Evolutionary conservation across 768 basidiomycete species (phyloP).

Genomic region (Boletus patriciae): DNA sequence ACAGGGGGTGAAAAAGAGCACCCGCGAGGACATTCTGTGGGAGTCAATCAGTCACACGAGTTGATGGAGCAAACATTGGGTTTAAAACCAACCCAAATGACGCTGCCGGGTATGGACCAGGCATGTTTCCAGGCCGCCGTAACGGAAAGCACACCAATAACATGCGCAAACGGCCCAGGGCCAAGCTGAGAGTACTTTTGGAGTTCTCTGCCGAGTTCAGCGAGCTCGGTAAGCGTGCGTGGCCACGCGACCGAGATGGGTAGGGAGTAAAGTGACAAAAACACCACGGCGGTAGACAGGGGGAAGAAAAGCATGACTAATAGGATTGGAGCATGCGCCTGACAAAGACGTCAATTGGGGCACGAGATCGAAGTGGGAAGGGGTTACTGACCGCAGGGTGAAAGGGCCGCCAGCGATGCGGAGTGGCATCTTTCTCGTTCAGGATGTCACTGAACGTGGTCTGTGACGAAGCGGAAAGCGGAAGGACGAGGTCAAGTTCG

Average conservation of each 20-base stretch:
- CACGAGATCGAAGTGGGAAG: neutral
- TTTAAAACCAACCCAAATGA: constrained; percentile 69
- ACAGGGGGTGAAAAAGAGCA: constrained; percentile 78
- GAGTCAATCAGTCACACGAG: constrained; percentile 19
- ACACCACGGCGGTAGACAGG: constrained; percentile 58
- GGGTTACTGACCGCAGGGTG: constrained; percentile 36
- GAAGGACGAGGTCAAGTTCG: constrained; percentile 50
- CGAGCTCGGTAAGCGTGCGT: constrained; percentile 70
- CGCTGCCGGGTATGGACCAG: constrained; percentile 95
- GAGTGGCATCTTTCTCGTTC: constrained; percentile 38
- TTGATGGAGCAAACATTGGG: neutral
- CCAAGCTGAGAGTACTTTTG: constrained; percentile 79
- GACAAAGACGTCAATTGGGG: constrained; percentile 8
- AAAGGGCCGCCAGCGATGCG: constrained; percentile 33
- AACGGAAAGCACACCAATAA: constrained; percentile 77
- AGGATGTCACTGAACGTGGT: constrained; percentile 46
- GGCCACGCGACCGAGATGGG: constrained; percentile 80
- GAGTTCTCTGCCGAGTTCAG: constrained; percentile 70
- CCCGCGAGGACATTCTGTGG: constrained; percentile 87
- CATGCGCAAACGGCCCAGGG: constrained; percentile 62
- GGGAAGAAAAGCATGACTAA: constrained; percentile 67
- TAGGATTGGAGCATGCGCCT: constrained; percentile 64
- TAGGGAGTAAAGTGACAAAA: constrained; percentile 50
- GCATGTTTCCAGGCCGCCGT: constrained; percentile 95
- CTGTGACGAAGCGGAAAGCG: constrained; percentile 53